Evolutionary conservation across 768 basidiomycete genomes (phyloP).

Genomic region (Xanthoconium stramineum): DNA sequence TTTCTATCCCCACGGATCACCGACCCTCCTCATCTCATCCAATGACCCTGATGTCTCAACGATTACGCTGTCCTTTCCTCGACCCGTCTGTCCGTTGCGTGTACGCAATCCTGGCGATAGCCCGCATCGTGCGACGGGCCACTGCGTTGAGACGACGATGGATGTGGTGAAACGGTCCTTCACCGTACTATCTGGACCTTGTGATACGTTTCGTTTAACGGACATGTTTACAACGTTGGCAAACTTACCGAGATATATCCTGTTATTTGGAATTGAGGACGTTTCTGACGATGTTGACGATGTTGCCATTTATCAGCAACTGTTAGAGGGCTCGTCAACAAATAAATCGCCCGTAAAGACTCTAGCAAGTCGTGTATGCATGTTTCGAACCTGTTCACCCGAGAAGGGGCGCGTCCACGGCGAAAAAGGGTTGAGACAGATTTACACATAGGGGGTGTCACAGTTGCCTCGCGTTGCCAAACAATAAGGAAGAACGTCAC

Average conservation of each 20-base stretch:
- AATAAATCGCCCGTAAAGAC: too few species aligned
- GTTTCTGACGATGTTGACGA: not conserved
- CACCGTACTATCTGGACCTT: conserved; percentile 7
- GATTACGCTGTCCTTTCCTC: not conserved
- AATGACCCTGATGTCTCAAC: not conserved
- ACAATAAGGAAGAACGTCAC: too few species aligned
- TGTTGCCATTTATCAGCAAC: too few species aligned
- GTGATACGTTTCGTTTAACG: conserved; percentile 10
- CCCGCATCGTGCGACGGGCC: not conserved
- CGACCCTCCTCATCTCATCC: not conserved
- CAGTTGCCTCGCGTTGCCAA: too few species aligned
- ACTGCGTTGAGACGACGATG: not conserved
- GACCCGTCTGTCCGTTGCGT: not conserved
- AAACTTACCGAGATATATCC: conserved; percentile 2
- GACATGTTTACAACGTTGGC: conserved; percentile 11
- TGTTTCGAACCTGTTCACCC: too few species aligned
- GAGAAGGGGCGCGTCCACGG: too few species aligned
- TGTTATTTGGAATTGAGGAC: not conserved
- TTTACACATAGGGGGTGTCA: too few species aligned
- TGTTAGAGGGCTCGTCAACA: too few species aligned
- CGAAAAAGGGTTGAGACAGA: too few species aligned
- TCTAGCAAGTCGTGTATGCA: too few species aligned
- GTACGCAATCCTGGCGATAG: not conserved
- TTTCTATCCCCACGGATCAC: conserved; percentile 4
- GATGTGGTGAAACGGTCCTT: conserved; percentile 1